These are phyloP conservation scores for Aureobasidium namibiae DNA, from an alignment of 2,329 filamentous ascomycete species.

Conservation along the genomic window DNA sequence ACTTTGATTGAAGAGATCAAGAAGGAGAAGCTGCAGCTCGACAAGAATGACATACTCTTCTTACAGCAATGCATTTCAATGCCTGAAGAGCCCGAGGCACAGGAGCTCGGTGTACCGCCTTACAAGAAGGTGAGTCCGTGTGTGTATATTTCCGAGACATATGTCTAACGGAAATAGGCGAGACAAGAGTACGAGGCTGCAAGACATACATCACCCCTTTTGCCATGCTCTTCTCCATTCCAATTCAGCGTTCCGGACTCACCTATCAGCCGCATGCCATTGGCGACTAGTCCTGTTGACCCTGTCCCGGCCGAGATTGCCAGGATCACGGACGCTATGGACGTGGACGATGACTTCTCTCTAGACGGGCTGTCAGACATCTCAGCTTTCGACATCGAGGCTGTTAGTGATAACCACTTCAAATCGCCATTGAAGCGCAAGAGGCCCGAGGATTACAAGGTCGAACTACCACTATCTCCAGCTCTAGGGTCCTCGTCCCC, in stretches of 20 bases:
- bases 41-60: conserved; percentile 22
- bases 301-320: background rate
- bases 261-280: background rate
- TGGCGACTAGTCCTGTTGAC: background rate
- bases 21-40: conserved; percentile 29
- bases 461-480: conserved; percentile 5
- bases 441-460: conserved; percentile 6
- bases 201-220: background rate
- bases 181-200: background rate
- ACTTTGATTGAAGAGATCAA: conserved; percentile 20
- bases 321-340: background rate
- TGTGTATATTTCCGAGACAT: background rate
- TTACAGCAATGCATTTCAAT: background rate
- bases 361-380: background rate
- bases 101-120: background rate
- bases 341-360: background rate
- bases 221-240: conserved; percentile 1
- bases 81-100: background rate
- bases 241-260: background rate
- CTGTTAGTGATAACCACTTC: background rate
- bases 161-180: background rate
- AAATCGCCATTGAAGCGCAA: background rate
- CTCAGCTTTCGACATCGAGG: background rate
- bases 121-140: background rate
- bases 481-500: background rate